Evolutionary conservation across 192 early-diverging fungal genomes (phyloP), one percentile per base, ranked within the genome.

Genomic region (Backusella parvicylindrica): DNA sequence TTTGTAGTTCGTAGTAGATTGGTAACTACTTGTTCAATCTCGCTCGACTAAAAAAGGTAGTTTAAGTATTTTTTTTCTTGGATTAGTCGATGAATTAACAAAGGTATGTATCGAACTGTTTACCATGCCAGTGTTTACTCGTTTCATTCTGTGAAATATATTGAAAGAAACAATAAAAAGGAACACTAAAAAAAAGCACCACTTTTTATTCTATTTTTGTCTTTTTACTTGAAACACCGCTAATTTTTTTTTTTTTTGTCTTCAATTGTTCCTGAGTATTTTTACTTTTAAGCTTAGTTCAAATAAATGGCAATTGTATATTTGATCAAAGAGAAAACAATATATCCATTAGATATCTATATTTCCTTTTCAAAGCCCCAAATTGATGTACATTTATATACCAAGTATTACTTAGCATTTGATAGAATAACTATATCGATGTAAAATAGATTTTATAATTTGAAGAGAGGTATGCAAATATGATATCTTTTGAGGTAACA

Each of bases 11-110:
- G 47, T 43, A 81, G 21, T 26, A 81, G 47, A 18, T 72, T 49
- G 28, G 80, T 81, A 21, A 81, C 76, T 7, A 73, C 75, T 36
- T 77, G 80, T 28, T 81, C 80, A 69, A 81, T 81, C 63, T 77
- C 80, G 16, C 60, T 70, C 30, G 77, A 78, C 77, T 78, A 64
- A 37, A 47, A 33, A 26, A 21, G 7, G 23, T 37, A 47, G 6
- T 6, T 43, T 41, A 31, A 31, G 5, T 15, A 2, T 9, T 36
- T 67, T 35, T 11, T n/a, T n/a, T n/a, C n/a, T n/a, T n/a, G n/a
- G n/a, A 41, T 37, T 40, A 41, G 4, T 70, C 13, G 15, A 6
- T 23, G 26, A 1, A 8, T 31, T 0, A 15, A 30, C 2, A 18
- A 41, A 40, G 5, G 65, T 3, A 41, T 23, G 8, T 15, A n/a